phyloP scores from a whole-genome alignment of 768 basidiomycete genomes.

The Neoboletus brunneissimus region DNA sequence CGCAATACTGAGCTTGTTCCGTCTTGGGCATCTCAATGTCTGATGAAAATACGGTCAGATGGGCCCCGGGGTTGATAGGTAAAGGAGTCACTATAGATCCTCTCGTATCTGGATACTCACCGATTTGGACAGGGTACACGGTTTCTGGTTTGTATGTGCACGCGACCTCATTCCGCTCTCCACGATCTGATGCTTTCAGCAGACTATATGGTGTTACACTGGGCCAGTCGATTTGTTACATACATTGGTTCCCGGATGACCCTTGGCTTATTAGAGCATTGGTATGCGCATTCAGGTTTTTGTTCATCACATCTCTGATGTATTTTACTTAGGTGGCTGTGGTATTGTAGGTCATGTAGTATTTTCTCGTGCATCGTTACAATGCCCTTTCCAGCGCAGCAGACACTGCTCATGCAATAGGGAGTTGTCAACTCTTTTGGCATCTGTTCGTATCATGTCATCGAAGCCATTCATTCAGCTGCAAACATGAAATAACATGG shows the following conservation, averaged over 20 bases:
- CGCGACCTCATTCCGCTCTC: not conserved
- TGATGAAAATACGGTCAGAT: too few species aligned
- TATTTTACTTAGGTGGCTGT: not conserved
- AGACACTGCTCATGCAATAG: constrained; percentile 6
- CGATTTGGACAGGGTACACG: too few species aligned
- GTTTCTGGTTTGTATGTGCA: too few species aligned
- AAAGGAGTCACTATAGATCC: too few species aligned
- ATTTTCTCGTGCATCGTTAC: not conserved
- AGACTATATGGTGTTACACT: constrained; percentile 15
- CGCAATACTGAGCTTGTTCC: too few species aligned
- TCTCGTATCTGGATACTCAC: too few species aligned
- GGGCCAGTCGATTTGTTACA: constrained; percentile 9
- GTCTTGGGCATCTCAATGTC: too few species aligned
- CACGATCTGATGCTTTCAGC: not conserved
- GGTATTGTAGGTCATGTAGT: not conserved
- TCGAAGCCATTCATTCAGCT: not conserved
- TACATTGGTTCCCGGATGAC: constrained; percentile 12
- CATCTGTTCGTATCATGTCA: not conserved
- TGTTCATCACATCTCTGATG: not conserved
- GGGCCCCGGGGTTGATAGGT: too few species aligned
- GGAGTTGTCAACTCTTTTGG: constrained; percentile 1
- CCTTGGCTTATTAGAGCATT: not conserved
- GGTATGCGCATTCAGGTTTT: not conserved
- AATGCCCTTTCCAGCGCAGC: not conserved
- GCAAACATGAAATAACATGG: not conserved